These are phyloP conservation scores for Lojkania enalia DNA, from an alignment of 2,329 filamentous ascomycete genomes.

Conservation along the genomic window DNA sequence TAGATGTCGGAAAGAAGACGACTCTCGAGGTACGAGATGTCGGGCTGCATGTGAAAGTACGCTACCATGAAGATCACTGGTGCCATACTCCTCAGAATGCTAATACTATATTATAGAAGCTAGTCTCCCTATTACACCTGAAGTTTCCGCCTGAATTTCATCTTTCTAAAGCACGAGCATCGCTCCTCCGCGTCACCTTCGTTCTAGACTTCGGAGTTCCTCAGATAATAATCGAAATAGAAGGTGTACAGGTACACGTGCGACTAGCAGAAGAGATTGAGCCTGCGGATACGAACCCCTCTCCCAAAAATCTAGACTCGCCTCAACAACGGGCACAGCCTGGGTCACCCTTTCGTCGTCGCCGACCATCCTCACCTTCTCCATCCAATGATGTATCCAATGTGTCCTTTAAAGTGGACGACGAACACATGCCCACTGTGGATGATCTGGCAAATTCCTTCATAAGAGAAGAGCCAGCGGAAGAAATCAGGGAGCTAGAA, in stretches of 20 bases:
- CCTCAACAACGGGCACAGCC: conserved; percentile 6
- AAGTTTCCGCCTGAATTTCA: conserved; percentile 66
- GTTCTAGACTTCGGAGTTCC: conserved; percentile 87
- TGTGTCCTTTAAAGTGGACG: conserved; percentile 30
- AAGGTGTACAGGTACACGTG: conserved; percentile 74
- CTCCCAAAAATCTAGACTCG: conserved; percentile 4
- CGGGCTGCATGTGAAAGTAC: conserved; percentile 75
- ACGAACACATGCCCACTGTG: conserved; percentile 63
- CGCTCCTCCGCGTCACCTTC: conserved; percentile 77
- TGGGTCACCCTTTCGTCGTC: conserved; percentile 12
- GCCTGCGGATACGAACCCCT: conserved; percentile 9
- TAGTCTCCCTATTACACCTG: conserved; percentile 73
- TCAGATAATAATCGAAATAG: conserved; percentile 78
- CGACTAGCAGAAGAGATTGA: conserved; percentile 24
- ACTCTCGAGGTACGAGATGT: conserved; percentile 87
- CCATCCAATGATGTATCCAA: conserved; percentile 20
- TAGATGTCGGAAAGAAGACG: conserved; percentile 79
- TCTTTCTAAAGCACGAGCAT: conserved; percentile 73
- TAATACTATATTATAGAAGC: conserved; percentile 63
- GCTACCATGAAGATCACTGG: conserved; percentile 25
- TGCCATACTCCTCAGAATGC: conserved; percentile 6
- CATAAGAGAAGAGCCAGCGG: conserved; percentile 68
- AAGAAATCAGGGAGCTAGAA: conserved; percentile 69
- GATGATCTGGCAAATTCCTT: conserved; percentile 78
- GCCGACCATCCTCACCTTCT: conserved; percentile 14